Evolutionary conservation across 306 rosid genomes (phyloP), one percentile per base, ranked within the genome.

Genomic region (peach (Prunus persica)): DNA sequence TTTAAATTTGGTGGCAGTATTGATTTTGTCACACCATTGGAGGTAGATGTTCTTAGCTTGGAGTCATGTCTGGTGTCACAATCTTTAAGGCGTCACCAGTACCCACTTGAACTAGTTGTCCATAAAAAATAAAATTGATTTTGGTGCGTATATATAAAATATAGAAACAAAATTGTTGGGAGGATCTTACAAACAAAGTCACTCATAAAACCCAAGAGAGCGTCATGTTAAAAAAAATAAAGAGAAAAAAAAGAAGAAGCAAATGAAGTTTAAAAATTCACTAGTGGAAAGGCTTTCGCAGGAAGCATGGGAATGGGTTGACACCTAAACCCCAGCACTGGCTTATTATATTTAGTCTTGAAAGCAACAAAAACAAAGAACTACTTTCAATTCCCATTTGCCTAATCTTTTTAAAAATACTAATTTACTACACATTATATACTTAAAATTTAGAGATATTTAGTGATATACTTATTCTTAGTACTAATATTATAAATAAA

Each of bases 261-360:
- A 27, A 66, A 38, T 60, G 6, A 50, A 15, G 34, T 50, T 51
- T 49, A 57, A 73, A 51, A 67, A 73, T 46, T 56, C 65, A 11
- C 16, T 11, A 22, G 78, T 72, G 69, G 62, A 56, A 75, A 64
- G 45, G 69, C 52, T 16, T 71, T 66, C 72, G 75, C 81, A 65
- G 83, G 72, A 79, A 79, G 81, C 83, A 79, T 49, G 83, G 75
- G 72, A 66, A 32, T 15, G 14, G 68, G 19, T 15, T 69, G 73
- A 79, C 72, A 57, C 81, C 81, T 63, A 65, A 67, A 65, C 38
- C 66, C 86, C 83, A 69, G 74, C 86, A 83, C 19, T 70, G 3
- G 65, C 22, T 20, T 55, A 22, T 32, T 13, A 41, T 13, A 18
- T 20, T 15, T 60, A 46, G 38, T 72, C 30, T 71, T 28, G 49